Percentiles rank a stretch among this genome's conserved stretches.
Evolutionary conservation across 305 asterid species (phyloP).

Genomic region (Rubia tinctorum): DNA sequence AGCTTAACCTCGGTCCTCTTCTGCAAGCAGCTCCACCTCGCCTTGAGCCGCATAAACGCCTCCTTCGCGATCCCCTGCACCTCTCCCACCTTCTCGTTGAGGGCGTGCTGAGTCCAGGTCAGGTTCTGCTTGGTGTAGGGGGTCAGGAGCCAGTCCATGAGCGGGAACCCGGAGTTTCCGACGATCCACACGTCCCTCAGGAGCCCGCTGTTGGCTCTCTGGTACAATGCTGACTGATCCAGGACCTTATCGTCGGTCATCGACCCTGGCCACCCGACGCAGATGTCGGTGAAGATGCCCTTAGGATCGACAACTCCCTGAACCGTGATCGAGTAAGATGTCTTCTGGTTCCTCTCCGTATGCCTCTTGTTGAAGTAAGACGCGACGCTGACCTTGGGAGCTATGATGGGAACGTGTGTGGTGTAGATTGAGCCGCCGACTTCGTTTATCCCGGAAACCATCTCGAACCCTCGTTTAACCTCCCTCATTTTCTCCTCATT

Average conservation of each 20-base stretch:
- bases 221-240: conserved; percentile 57
- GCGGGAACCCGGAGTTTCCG: conserved; percentile 43
- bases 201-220: conserved; percentile 48
- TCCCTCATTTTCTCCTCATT: conserved; percentile 31
- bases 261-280: conserved; percentile 85
- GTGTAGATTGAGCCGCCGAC: conserved; percentile 66
- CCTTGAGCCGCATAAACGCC: conserved; percentile 62
- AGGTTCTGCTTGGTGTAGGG: conserved; percentile 48
- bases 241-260: conserved; percentile 72
- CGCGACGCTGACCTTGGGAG: conserved; percentile 53
- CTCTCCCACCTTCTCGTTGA: conserved; percentile 47
- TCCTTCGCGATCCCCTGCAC: conserved; percentile 48
- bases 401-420: conserved; percentile 67
- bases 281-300: conserved; percentile 62
- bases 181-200: conserved; percentile 39
- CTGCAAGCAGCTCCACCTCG: conserved; percentile 66
- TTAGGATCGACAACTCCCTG: conserved; percentile 68
- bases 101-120: conserved; percentile 73
- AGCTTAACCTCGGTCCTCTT: conserved; percentile 81
- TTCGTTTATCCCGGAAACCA: conserved; percentile 44
- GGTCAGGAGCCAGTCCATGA: conserved; percentile 60
- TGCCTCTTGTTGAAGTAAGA: conserved; percentile 70
- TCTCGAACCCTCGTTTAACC: conserved; percentile 36
- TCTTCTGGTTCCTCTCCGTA: conserved; percentile 70
- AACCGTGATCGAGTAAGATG: conserved; percentile 62